phyloP scores from a whole-genome alignment of 176 grass and related monocot genomes.

The Secale cereale region DNA sequence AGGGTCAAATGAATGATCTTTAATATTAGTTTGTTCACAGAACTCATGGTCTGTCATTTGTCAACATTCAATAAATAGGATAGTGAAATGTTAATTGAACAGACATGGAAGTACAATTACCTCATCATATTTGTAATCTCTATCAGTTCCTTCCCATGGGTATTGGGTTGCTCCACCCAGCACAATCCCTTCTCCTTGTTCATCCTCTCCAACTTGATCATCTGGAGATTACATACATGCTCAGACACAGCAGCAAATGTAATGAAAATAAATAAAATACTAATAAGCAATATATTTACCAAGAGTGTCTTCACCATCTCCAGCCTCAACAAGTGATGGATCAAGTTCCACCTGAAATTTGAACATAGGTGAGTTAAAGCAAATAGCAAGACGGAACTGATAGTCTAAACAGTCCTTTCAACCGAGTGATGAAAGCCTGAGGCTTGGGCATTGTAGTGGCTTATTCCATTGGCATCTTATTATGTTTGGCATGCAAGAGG shows the following conservation, averaged over 20 bases:
- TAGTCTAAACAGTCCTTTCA: constrained; percentile 7
- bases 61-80: neutral
- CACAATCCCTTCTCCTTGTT: constrained; percentile 76
- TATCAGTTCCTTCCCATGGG: constrained; percentile 92
- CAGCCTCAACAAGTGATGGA: constrained; percentile 37
- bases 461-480: neutral
- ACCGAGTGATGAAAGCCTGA: neutral
- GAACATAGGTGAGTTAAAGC: neutral
- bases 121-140: constrained; percentile 97
- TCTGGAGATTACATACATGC: constrained; percentile 32
- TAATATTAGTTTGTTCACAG: neutral
- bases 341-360: constrained; percentile 59
- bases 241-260: constrained; percentile 1
- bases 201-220: constrained; percentile 79
- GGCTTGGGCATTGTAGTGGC: neutral
- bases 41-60: neutral
- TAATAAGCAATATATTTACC: constrained; percentile 24
- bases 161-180: constrained; percentile 42
- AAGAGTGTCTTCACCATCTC: constrained; percentile 33
- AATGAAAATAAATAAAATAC: neutral
- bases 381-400: neutral
- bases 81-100: neutral
- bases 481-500: neutral
- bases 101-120: constrained; percentile 34
- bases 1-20: neutral